These are phyloP conservation scores for Cladosporium sphaerospermum DNA, from an alignment of 2,329 filamentous ascomycete species.

Conservation along the genomic window DNA sequence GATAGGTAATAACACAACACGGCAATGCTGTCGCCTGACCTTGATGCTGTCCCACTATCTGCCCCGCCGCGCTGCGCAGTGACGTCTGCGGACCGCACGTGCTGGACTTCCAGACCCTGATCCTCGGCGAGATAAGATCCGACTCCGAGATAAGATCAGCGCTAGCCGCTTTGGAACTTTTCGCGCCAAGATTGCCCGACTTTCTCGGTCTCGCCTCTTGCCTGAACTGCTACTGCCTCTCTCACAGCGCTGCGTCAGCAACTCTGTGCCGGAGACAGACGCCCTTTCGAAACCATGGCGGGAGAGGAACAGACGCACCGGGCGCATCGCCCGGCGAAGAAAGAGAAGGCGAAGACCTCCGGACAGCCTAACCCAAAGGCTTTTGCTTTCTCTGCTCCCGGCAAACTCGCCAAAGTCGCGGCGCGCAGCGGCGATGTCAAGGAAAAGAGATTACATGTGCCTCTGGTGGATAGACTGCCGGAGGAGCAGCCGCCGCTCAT, in stretches of 20 bases:
- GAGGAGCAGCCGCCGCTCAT: constrained; percentile 92
- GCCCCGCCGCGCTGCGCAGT: constrained; percentile 2
- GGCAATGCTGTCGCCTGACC: constrained; percentile 9
- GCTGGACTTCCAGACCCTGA: not conserved
- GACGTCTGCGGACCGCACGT: not conserved
- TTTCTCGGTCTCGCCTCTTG: constrained; percentile 19
- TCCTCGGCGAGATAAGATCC: constrained; percentile 1
- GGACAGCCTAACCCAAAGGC: constrained; percentile 79
- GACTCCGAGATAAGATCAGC: not conserved
- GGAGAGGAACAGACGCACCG: constrained; percentile 66
- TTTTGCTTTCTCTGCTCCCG: constrained; percentile 77
- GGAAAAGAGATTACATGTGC: constrained; percentile 94
- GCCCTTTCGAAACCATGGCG: constrained; percentile 19
- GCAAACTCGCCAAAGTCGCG: constrained; percentile 69
- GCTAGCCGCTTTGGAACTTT: constrained; percentile 5
- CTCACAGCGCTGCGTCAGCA: not conserved
- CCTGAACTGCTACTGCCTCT: not conserved
- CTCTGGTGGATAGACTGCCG: constrained; percentile 88
- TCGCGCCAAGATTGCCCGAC: not conserved
- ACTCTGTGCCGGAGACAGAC: not conserved
- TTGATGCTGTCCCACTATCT: constrained; percentile 6
- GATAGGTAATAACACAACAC: not conserved
- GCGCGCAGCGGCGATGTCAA: constrained; percentile 73
- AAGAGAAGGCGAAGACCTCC: constrained; percentile 52
- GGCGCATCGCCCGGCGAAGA: constrained; percentile 75